Evolutionary conservation across 2,329 filamentous ascomycete genomes (phyloP), one percentile per base, ranked within the genome.

Genomic region (Daldinia eschscholtzii): DNA sequence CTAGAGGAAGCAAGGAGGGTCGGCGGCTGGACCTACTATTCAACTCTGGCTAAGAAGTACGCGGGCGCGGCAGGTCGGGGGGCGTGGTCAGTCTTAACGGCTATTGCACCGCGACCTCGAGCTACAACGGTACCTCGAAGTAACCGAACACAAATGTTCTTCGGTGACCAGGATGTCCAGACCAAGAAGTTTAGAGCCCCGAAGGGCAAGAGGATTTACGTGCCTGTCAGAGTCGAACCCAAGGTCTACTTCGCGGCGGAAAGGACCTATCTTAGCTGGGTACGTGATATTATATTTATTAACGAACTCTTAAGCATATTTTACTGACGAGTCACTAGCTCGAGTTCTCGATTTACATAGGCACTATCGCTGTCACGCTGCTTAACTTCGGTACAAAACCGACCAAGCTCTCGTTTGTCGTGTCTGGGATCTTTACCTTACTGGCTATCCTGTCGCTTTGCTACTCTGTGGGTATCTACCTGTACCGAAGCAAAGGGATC

Each of bases 191-290:
- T 94, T 83, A 91, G 89, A 78, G 92, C 92, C 7, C 92, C 92
- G 12, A 90, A 89, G 79, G 92, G 92, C 61, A 95, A 94, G 88
- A 93, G 93, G 80, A 98, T 99, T 66, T 95, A 98, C 76, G 96
- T 99, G 26, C 95, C 95, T 13, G 91, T 98, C 62, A 90, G 96
- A 56, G 94, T 99, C 37, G 96, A 99, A 81, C 96, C 96, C 37
- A 99, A 99, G 82, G 96, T 99, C 57, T 97, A 94, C 80, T 97
- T 99, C 78, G 96, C 96, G 23, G 94, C 94, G 0, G 96, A 99
- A 81, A 89, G 96, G 72, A 99, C 96, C 0, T 99, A 98, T 82
- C 87, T 99, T 64, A 93, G 93, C 70, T 99, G 96, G 94, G 90
- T 92, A 82, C 83, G 89, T 82, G 28, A 6, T 60, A 10, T n/a